Evolutionary conservation across 2,329 filamentous ascomycete genomes (phyloP), one percentile per base, ranked within the genome.

Genomic region (Phialophora tarda): DNA sequence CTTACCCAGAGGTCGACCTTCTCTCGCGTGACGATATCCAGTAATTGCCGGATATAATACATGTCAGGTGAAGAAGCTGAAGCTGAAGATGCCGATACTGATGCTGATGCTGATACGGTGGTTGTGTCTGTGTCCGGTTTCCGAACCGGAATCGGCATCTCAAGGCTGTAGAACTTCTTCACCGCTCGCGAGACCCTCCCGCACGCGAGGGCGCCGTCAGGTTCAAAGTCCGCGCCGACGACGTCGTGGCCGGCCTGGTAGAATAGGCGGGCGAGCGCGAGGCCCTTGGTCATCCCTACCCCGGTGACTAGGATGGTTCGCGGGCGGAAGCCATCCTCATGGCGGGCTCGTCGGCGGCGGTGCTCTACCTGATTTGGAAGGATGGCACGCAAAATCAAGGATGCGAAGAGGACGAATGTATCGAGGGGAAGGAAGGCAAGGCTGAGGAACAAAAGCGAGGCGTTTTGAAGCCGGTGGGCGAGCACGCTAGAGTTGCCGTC

Each of bases 1-100:
- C 86, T 88, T 2, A 93, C 85, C 90, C 90, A 93, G 2, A 93
- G 77, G 63, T 91, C 85, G 4, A 91, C 83, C 0, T 82, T 80
- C 69, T 93, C 89, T 0, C 78, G 75, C 5, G 81, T 74, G 48
- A 92, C 81, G 28, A 92, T 82, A 8, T 85, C 77, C 1, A 90
- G 75, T 3, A 93, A 75, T 0, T 80, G 78, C 14, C 82, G 77
- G 14, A 85, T 81, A 72, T 93, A 92, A 72, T 93, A 92, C 38
- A 2, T 44, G 38, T 44, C 17, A 8, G 38, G 38, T 7, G 38
- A 44, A n/a, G 28, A 30, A 8, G 28, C 6, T 7, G 28, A 28
- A 28, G 28, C 3, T 1, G 28, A 28, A 28, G 28, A 30, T 30
- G 0, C 77, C 5, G 12, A 76, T 21, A n/a, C n/a, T n/a, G n/a